These are phyloP conservation scores for Cordyceps cicadae DNA, from an alignment of 2,329 filamentous ascomycete genomes.

Conservation along the genomic window DNA sequence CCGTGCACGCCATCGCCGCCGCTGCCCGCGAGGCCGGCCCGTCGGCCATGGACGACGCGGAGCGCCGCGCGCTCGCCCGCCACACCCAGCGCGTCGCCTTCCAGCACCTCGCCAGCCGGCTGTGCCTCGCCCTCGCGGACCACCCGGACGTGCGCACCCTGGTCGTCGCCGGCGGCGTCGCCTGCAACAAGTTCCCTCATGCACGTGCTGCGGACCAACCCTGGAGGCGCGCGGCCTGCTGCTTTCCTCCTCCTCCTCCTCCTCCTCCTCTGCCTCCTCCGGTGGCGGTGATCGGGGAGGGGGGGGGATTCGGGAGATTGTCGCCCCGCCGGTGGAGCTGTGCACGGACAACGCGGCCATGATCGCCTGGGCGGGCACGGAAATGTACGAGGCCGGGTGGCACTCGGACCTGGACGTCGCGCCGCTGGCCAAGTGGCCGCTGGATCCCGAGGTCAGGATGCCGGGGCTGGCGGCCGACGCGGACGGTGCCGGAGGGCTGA, in stretches of 20 bases:
- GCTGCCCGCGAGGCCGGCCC: too few relatives aligned
- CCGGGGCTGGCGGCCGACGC: not conserved
- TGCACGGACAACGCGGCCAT: conserved; percentile 97
- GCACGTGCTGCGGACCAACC: conserved; percentile 48
- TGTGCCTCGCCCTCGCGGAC: conserved; percentile 55
- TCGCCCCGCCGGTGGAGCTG: conserved; percentile 65
- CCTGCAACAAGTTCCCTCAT: conserved; percentile 71
- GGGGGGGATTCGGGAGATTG: conserved; percentile 32
- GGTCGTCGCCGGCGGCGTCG: conserved; percentile 85
- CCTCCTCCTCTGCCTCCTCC: too few relatives aligned
- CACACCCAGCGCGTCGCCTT: conserved; percentile 75
- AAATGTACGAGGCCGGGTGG: conserved; percentile 82
- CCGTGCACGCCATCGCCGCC: conserved; percentile 36
- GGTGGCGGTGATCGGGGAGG: conserved; percentile 28
- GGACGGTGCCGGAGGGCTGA: conserved; percentile 46
- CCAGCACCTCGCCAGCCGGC: conserved; percentile 72
- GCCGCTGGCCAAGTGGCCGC: conserved; percentile 62
- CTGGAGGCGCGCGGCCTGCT: conserved; percentile 60
- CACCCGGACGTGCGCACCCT: conserved; percentile 45
- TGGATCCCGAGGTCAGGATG: conserved; percentile 44
- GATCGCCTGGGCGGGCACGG: conserved; percentile 88
- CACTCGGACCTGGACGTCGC: conserved; percentile 51
- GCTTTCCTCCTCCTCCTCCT: conserved; percentile 27
- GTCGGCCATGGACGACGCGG: conserved; percentile 40
- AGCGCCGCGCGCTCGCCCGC: conserved; percentile 61